These are phyloP conservation scores for Brassica balearica DNA, from an alignment of 441 rosid genomes.

Conservation along the genomic window DNA sequence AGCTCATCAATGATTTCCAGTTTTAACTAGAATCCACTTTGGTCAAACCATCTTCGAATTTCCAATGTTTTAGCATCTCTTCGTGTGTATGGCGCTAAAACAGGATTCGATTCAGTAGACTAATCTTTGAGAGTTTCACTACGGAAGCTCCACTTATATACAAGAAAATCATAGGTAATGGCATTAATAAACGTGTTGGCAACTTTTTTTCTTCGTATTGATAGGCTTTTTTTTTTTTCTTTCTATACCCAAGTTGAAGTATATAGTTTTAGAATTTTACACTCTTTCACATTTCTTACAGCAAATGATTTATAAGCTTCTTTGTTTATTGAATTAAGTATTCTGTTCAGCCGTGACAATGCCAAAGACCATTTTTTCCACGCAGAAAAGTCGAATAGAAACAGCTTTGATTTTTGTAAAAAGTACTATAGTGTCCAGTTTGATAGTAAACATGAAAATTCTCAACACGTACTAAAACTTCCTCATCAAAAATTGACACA, in stretches of 20 bases:
- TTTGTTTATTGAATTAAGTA: neutral
- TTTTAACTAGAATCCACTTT: neutral
- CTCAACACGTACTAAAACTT: neutral
- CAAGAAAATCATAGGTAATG: neutral
- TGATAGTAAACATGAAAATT: neutral
- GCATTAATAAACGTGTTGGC: slow-evolving; percentile 3
- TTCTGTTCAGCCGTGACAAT: slow-evolving; percentile 8
- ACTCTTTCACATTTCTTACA: slow-evolving; percentile 22
- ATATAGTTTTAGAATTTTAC: slow-evolving; percentile 10
- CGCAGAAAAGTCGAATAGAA: slow-evolving; percentile 18
- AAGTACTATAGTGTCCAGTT: neutral
- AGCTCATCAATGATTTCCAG: neutral
- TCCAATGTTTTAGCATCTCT: slow-evolving; percentile 2
- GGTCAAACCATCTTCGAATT: neutral
- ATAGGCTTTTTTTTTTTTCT: neutral
- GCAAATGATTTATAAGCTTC: neutral
- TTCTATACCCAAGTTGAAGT: slow-evolving; percentile 7
- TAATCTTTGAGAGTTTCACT: slow-evolving; percentile 18
- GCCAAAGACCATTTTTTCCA: neutral
- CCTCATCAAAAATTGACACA: neutral
- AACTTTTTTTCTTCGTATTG: neutral
- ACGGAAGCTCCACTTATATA: neutral
- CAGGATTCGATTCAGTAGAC: slow-evolving; percentile 13
- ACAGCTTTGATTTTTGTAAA: neutral
- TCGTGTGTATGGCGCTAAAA: neutral